Base-by-base conservation (phyloP, 1,284 basidiomycete species). In the Ustilago shanxiensis region DNA sequence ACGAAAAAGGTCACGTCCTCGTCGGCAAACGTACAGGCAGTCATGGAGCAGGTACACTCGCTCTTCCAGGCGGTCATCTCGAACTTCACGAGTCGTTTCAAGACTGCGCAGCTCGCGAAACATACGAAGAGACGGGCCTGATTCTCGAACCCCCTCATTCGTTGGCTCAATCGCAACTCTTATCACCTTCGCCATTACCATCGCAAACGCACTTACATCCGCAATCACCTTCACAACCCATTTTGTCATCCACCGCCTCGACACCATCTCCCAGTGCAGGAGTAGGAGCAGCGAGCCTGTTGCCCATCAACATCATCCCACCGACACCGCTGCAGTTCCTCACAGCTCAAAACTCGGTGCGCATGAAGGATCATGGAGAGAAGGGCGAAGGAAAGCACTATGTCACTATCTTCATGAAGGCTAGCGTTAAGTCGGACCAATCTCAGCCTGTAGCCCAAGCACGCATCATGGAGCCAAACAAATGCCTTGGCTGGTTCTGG, bases 41-140 rank as follows among this genome's bases (percentile, higher is more conserved):
- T 52, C 81, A 83, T 49, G 85, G 85, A 0, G 66, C 81, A 31
- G 84, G 84, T 72, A 72, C 66, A 54, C 44, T 76, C 14, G 80
- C 81, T 18, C 79, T 86, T 10, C 83, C 84, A 1, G 85, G 85
- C 18, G 85, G 85, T 0, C 85, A 86, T 52, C 82, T 86, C 61
- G 85, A 86, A 35, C 63, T 81, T 9, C 79, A 82, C 58, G 85
- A 86, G 59, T 62, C 73, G 1, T 85, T 81, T 28, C 69, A 78
- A 45, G 78, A 77, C 0, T 86, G 85, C 54, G 85, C 81, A 2
- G 66, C 57, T 31, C 77, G 79, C 13, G 77, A 80, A 28, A 59
- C 65, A 1, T 63, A 60, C 24, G 77, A 80, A 33, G 79, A 80
- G 58, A 80, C 79, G 2, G 79, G 73, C 11, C 59, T 80, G 44